Base-by-base conservation (phyloP, 306 rosid species). In the Medicago lupulina region DNA sequence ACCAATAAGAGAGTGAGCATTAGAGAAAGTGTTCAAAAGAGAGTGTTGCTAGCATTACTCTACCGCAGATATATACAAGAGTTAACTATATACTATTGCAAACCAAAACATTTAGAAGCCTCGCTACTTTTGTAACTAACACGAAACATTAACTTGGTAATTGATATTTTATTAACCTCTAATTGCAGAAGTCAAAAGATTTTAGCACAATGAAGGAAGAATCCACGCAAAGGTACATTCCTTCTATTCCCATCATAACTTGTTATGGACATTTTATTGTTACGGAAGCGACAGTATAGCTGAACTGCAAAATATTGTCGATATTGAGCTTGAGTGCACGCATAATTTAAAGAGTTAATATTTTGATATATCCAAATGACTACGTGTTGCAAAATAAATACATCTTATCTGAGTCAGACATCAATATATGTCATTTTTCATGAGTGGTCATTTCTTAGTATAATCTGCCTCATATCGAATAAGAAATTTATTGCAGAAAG, bases 361-460 rank as follows among this genome's bases (percentile, higher is more conserved):
- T 70, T 58, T 65, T 50, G 68, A 71, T 50, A 61, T 43, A 71
- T 65, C 82, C 83, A 25, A 31, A 67, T 21, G 77, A 73, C 25
- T 53, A 41, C 58, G 60, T 67, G 81, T 79, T 55, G 13, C 62
- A 40, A 38, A 46, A 72, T 18, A 44, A 23, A 64, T 17, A 58
- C 80, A 62, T 17, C 50, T 61, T 59, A 66, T 65, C 77, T 71
- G 71, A 81, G 74, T 79, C 78, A 44, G 75, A 60, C 67, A 60
- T 38, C 9, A 53, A n/a, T 40, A 59, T 31, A 61, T 14, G 12
- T 17, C 31, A 17, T 61, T 64, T 55, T 18, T 23, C 28, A 31
- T 31, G 10, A 19, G 61, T 18, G 44, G 60, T 54, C 25, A 82
- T 39, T 66, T 44, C 60, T 15, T 3, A 28, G 53, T 47, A 61